A percentile compares a stretch with the other conserved stretches of the same genome.
Evolutionary conservation across 2,329 filamentous ascomycete species (phyloP).

Genomic region (Lachnellula suecica): DNA sequence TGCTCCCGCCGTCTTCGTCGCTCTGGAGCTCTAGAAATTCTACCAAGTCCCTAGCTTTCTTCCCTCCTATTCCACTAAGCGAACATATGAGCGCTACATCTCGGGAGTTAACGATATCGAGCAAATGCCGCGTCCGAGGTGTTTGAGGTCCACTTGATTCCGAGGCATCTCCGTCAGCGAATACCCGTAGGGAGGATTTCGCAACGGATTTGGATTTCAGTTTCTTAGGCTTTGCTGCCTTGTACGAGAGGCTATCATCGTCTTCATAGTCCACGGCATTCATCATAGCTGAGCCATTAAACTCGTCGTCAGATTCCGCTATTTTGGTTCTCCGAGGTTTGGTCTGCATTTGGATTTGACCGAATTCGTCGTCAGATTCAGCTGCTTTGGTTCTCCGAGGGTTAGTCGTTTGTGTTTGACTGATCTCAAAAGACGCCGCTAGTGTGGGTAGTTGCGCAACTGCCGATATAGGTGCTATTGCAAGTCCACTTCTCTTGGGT

Average conservation of each 20-base stretch:
- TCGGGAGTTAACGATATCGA: conserved; percentile 72
- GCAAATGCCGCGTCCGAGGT: conserved; percentile 56
- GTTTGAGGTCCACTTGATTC: conserved; percentile 38
- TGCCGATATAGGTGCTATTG: conserved; percentile 21
- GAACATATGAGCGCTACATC: conserved; percentile 64
- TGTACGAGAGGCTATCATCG: conserved; percentile 33
- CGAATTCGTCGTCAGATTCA: conserved; percentile 35
- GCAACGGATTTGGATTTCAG: conserved; percentile 30
- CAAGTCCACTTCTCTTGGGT: conserved; percentile 18
- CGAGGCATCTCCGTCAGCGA: conserved; percentile 39
- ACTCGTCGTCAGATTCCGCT: conserved; percentile 34
- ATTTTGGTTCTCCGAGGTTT: conserved; percentile 29
- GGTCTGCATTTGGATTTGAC: not conserved
- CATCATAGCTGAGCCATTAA: conserved; percentile 29
- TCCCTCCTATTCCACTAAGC: conserved; percentile 69
- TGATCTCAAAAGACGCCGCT: conserved; percentile 22
- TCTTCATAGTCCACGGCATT: conserved; percentile 41
- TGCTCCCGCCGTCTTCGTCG: conserved; percentile 39
- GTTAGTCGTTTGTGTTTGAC: not conserved
- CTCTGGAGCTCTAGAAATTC: conserved; percentile 50
- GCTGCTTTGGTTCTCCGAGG: too few species aligned
- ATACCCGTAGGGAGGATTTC: conserved; percentile 29
- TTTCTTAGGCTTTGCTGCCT: conserved; percentile 29
- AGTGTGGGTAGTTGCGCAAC: conserved; percentile 20
- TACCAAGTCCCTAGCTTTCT: conserved; percentile 64